Conservation (phyloP, 805 yeast species). For the Pichia heedii region DNA sequence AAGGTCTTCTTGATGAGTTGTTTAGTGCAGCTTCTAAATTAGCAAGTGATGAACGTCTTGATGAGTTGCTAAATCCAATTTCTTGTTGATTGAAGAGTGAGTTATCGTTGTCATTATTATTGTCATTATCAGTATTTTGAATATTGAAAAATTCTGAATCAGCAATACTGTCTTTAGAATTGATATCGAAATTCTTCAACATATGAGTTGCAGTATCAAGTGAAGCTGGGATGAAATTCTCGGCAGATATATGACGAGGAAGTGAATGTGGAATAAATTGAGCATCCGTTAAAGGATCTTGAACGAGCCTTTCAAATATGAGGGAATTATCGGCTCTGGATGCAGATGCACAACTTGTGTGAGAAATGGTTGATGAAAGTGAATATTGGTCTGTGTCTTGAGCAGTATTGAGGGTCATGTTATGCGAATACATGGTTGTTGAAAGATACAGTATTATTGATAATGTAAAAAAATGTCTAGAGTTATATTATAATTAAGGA, state of each 20-base stretch:
- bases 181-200: slow-evolving; percentile 23
- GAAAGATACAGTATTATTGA: no score
- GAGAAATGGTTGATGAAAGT: slow-evolving; percentile 7
- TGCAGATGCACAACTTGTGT: slow-evolving; percentile 7
- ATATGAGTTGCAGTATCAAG: slow-evolving; percentile 41
- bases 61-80: slow-evolving; percentile 29
- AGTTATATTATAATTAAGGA: no score
- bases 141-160: no score
- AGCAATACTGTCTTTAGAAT: no score
- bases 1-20: slow-evolving; percentile 9
- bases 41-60: slow-evolving; percentile 45
- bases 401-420: background rate
- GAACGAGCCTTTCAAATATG: slow-evolving; percentile 62
- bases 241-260: slow-evolving; percentile 34
- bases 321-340: slow-evolving; percentile 27
- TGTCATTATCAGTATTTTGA: background rate
- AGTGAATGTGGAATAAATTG: slow-evolving; percentile 23
- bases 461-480: no score
- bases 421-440: slow-evolving; percentile 11
- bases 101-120: background rate
- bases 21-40: slow-evolving; percentile 33
- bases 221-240: slow-evolving; percentile 48
- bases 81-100: slow-evolving; percentile 34
- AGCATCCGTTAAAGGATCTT: slow-evolving; percentile 38
- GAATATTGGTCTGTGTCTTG: slow-evolving; percentile 10